Conservation (phyloP, 176 grass and related monocot genomes). For the Poa pratensis region DNA sequence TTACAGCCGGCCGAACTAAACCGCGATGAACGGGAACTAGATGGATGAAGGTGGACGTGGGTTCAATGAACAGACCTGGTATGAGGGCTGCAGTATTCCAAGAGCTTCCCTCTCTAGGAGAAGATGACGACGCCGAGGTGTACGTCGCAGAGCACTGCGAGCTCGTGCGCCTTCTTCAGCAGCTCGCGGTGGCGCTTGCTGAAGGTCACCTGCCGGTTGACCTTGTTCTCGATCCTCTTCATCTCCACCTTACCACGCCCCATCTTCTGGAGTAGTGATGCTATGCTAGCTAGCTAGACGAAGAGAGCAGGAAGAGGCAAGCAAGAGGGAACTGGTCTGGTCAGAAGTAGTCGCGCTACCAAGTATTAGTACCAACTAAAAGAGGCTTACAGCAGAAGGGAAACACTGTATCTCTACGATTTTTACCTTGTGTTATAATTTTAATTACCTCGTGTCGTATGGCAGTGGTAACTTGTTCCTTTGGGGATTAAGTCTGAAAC, state of each 20-base stretch:
- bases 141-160: slow-evolving; percentile 56
- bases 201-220: slow-evolving; percentile 52
- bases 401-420: no score
- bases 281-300: no score
- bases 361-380: not conserved
- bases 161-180: slow-evolving; percentile 59
- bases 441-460: no score
- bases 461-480: no score
- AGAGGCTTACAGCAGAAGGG: not conserved
- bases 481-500: no score
- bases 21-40: no score
- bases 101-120: slow-evolving; percentile 50
- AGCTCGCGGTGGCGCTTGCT: slow-evolving; percentile 50
- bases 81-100: slow-evolving; percentile 40
- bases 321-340: not conserved
- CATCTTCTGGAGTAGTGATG: not conserved
- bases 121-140: slow-evolving; percentile 53
- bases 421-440: no score
- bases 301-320: no score
- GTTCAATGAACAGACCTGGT: slow-evolving; percentile 9
- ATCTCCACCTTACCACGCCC: not conserved
- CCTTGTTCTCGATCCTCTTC: slow-evolving; percentile 54
- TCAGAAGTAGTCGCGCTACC: not conserved
- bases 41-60: no score
- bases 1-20: no score